Percentiles rank a stretch among this genome's conserved stretches.
phyloP scores from a whole-genome alignment of 805 yeast species.

The Zygotorulaspora danielsina region DNA sequence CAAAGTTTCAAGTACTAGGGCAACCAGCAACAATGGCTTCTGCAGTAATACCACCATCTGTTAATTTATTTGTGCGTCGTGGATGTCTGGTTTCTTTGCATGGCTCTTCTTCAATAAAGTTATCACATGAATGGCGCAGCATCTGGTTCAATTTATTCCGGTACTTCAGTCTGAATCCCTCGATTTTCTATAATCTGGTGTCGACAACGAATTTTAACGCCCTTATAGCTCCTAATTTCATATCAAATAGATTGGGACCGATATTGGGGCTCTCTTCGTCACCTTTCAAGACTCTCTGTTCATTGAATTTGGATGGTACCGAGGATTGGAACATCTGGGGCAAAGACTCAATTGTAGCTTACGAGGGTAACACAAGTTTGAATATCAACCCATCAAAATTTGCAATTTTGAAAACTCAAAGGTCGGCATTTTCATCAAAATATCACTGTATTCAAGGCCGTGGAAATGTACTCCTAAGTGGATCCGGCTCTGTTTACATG shows the following conservation, averaged over 20 bases:
- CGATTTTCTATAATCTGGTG: constrained; percentile 21
- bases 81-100: constrained; percentile 30
- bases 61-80: constrained; percentile 26
- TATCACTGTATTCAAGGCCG: constrained; percentile 30
- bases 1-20: constrained; percentile 23
- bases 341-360: constrained; percentile 28
- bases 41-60: constrained; percentile 18
- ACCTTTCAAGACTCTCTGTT: constrained; percentile 21
- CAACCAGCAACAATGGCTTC: constrained; percentile 29
- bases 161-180: constrained; percentile 20
- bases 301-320: constrained; percentile 23
- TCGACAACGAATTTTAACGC: constrained; percentile 20
- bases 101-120: constrained; percentile 16
- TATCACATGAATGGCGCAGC: constrained; percentile 24
- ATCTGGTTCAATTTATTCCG: constrained; percentile 22
- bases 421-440: constrained; percentile 17
- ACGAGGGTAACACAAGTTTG: constrained; percentile 30
- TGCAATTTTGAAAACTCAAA: constrained; percentile 6
- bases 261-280: constrained; percentile 20
- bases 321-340: constrained; percentile 34
- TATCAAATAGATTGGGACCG: constrained; percentile 14
- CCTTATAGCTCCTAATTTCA: constrained; percentile 27
- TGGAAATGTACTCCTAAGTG: constrained; percentile 31
- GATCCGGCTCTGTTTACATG: constrained; percentile 28
- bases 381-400: constrained; percentile 16